These are phyloP conservation scores for Ogataea haglerorum DNA, from an alignment of 805 yeast genomes.

Conservation along the genomic window DNA sequence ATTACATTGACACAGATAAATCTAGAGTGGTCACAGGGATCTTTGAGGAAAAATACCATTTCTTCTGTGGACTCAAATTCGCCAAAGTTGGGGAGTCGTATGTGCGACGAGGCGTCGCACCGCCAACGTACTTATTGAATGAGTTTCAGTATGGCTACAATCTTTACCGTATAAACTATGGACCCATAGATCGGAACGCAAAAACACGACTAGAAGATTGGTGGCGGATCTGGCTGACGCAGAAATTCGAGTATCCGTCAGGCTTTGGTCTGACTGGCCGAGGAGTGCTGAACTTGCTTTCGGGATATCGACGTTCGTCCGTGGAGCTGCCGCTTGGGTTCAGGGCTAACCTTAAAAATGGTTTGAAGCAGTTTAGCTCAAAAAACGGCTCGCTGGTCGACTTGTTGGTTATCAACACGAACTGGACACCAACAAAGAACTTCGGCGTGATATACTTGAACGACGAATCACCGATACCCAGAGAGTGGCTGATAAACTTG, in stretches of 20 bases:
- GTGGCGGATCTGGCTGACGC: slow-evolving; percentile 38
- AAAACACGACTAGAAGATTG: slow-evolving; percentile 26
- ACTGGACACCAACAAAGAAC: slow-evolving; percentile 31
- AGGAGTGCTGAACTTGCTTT: slow-evolving; percentile 33
- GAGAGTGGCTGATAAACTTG: slow-evolving; percentile 20
- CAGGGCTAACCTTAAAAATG: slow-evolving; percentile 25
- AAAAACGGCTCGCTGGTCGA: slow-evolving; percentile 19
- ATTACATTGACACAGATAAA: slow-evolving; percentile 32
- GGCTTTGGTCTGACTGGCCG: slow-evolving; percentile 29
- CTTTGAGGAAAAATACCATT: slow-evolving; percentile 33
- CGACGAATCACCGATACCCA: slow-evolving; percentile 19
- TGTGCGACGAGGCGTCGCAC: slow-evolving; percentile 28
- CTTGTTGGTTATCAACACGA: slow-evolving; percentile 26
- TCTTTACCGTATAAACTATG: slow-evolving; percentile 34
- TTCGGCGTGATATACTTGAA: slow-evolving; percentile 30
- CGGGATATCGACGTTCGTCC: slow-evolving; percentile 31
- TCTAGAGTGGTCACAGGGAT: slow-evolving; percentile 31
- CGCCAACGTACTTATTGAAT: slow-evolving; percentile 32
- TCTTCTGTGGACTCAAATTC: slow-evolving; percentile 29
- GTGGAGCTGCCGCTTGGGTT: slow-evolving; percentile 30
- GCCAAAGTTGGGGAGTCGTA: slow-evolving; percentile 13
- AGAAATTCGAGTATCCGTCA: slow-evolving; percentile 26
- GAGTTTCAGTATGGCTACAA: slow-evolving; percentile 31
- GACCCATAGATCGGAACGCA: slow-evolving; percentile 22
- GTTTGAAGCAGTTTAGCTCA: slow-evolving; percentile 13